Conservation (phyloP, 106 monocot species). For the Gastrodia elata region DNA sequence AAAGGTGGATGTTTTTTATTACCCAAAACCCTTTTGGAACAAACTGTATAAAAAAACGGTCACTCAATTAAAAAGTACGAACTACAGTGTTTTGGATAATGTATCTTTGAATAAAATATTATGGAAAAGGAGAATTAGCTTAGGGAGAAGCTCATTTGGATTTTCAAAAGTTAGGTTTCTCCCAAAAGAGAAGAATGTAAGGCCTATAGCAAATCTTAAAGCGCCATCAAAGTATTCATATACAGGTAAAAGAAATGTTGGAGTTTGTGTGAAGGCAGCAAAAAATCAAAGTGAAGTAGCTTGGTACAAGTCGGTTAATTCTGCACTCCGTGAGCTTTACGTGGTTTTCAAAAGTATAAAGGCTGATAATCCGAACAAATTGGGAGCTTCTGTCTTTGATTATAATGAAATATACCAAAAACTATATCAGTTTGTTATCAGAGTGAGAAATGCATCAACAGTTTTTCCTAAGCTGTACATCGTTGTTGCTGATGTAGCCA, state of each 20-base stretch:
- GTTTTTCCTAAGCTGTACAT: constrained; percentile 49
- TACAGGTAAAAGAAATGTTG: neutral
- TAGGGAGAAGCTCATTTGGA: constrained; percentile 38
- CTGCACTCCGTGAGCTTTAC: constrained; percentile 47
- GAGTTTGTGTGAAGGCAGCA: neutral
- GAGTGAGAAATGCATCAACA: constrained; percentile 18
- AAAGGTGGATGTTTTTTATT: constrained; percentile 66
- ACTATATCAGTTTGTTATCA: constrained; percentile 34
- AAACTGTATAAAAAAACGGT: constrained; percentile 24
- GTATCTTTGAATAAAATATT: constrained; percentile 14
- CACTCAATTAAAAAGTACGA: constrained; percentile 23
- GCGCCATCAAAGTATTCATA: constrained; percentile 27
- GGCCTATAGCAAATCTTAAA: constrained; percentile 59
- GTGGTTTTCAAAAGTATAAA: constrained; percentile 46
- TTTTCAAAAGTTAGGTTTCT: constrained; percentile 82
- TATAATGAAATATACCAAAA: constrained; percentile 71
- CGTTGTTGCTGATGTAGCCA: constrained; percentile 82
- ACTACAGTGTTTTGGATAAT: constrained; percentile 30
- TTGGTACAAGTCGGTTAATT: constrained; percentile 46
- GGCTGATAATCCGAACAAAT: constrained; percentile 35
- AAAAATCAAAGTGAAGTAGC: constrained; percentile 7
- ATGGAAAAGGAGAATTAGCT: constrained; percentile 17
- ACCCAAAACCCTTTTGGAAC: constrained; percentile 61
- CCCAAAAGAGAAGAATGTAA: constrained; percentile 55
- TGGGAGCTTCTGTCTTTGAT: constrained; percentile 87